Conservation (phyloP, 371 early-diverging fungal species). For the Parasitella parasitica region DNA sequence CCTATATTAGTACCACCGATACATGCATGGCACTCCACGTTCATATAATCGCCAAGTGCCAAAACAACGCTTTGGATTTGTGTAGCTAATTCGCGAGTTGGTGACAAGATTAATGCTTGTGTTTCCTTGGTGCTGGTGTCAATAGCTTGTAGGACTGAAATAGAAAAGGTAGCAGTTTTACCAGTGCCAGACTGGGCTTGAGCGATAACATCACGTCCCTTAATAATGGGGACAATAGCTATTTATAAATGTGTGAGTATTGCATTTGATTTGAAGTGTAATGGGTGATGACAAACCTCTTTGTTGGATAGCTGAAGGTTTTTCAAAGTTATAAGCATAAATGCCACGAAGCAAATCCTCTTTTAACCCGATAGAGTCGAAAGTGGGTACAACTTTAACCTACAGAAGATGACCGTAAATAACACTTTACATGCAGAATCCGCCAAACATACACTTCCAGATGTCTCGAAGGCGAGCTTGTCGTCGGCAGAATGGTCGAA, state of each 20-base stretch:
- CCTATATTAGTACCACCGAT: conserved; percentile 96
- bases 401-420: no score
- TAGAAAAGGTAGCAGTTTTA: conserved; percentile 99
- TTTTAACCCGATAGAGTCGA: conserved; percentile 92
- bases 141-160: conserved; percentile 94
- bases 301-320: conserved; percentile 98
- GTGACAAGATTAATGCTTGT: conserved; percentile 97
- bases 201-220: conserved; percentile 96
- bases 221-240: conserved; percentile 94
- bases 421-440: no score
- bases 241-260: not conserved
- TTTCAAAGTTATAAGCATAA: conserved; percentile 93
- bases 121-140: conserved; percentile 82
- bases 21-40: conserved; percentile 92
- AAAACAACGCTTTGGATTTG: conserved; percentile 95
- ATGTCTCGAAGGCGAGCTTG: conserved; percentile 65
- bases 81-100: conserved; percentile 99
- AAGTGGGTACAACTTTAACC: conserved; percentile 79
- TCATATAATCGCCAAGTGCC: conserved; percentile 93
- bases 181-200: conserved; percentile 99
- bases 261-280: not conserved
- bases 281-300: conserved; percentile 44
- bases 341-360: conserved; percentile 96
- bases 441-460: conserved; percentile 56
- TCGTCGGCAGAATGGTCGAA: conserved; percentile 58